phyloP scores from a whole-genome alignment of 345 rosid genomes.

The Dovyalis caffra region DNA sequence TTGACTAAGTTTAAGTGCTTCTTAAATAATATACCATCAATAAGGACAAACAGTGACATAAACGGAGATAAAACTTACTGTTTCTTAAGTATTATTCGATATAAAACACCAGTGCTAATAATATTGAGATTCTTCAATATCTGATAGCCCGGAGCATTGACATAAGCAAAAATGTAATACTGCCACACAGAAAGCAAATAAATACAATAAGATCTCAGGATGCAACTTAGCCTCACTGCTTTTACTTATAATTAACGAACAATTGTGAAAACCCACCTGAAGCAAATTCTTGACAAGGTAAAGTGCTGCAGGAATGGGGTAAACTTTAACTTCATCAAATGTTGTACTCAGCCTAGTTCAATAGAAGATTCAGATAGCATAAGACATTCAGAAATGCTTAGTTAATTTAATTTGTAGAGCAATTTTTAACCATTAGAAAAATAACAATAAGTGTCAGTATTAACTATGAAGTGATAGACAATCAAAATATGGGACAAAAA shows the following conservation, averaged over 20 bases:
- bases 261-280: constrained; percentile 49
- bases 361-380: constrained; percentile 19
- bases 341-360: constrained; percentile 81
- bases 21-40: no score
- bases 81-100: constrained; percentile 86
- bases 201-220: constrained; percentile 9
- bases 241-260: constrained; percentile 7
- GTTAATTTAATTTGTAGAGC: neutral
- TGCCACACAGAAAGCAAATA: constrained; percentile 37
- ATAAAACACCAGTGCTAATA: constrained; percentile 89
- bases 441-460: neutral
- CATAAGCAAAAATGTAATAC: constrained; percentile 98
- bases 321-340: constrained; percentile 78
- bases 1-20: no score
- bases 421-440: neutral
- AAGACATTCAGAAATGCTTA: neutral
- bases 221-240: constrained; percentile 1
- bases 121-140: constrained; percentile 96
- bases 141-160: constrained; percentile 96
- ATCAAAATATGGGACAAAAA: neutral
- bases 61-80: constrained; percentile 48
- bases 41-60: no score
- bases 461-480: neutral
- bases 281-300: constrained; percentile 96
- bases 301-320: constrained; percentile 88